These are phyloP conservation scores for Podila minutissima DNA, from an alignment of 192 early-diverging fungal genomes.

Conservation along the genomic window DNA sequence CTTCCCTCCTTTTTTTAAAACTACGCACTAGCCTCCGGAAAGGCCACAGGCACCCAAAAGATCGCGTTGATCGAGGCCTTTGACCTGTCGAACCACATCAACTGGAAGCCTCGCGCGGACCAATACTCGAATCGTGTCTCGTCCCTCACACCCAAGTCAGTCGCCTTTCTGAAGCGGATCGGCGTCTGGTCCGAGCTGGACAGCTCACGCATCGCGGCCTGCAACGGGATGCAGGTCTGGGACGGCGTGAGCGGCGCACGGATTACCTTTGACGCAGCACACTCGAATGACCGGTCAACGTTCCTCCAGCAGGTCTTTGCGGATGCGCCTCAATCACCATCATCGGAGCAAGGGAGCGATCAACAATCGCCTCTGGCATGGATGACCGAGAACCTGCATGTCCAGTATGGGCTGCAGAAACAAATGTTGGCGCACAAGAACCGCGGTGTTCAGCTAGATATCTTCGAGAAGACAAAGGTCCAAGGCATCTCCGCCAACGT, in stretches of 20 bases:
- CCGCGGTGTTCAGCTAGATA: constrained; percentile 58
- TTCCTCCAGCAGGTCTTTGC: constrained; percentile 43
- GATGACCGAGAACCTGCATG: constrained; percentile 89
- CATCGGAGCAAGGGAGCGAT: constrained; percentile 12
- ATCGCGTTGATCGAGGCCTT: constrained; percentile 87
- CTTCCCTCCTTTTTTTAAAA: constrained; percentile 2
- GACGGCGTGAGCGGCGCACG: constrained; percentile 73
- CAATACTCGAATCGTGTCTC: constrained; percentile 85
- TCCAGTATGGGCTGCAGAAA: constrained; percentile 76
- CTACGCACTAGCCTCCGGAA: constrained; percentile 33
- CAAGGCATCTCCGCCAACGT: constrained; percentile 56
- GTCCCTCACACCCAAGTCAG: constrained; percentile 79
- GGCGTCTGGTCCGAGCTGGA: constrained; percentile 76
- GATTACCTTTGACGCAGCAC: constrained; percentile 70
- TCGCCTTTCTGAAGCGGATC: constrained; percentile 68
- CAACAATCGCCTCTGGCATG: constrained; percentile 67
- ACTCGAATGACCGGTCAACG: constrained; percentile 15
- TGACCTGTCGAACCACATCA: constrained; percentile 64
- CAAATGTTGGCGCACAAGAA: constrained; percentile 50
- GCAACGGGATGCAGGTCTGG: constrained; percentile 82
- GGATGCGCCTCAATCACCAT: background rate
- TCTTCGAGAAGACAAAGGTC: constrained; percentile 79
- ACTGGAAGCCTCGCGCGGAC: constrained; percentile 62
- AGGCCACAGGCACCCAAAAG: constrained; percentile 52
- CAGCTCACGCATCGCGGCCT: constrained; percentile 67